These are phyloP conservation scores for Stromatinia cepivora DNA, from an alignment of 2,329 filamentous ascomycete species.

Conservation along the genomic window DNA sequence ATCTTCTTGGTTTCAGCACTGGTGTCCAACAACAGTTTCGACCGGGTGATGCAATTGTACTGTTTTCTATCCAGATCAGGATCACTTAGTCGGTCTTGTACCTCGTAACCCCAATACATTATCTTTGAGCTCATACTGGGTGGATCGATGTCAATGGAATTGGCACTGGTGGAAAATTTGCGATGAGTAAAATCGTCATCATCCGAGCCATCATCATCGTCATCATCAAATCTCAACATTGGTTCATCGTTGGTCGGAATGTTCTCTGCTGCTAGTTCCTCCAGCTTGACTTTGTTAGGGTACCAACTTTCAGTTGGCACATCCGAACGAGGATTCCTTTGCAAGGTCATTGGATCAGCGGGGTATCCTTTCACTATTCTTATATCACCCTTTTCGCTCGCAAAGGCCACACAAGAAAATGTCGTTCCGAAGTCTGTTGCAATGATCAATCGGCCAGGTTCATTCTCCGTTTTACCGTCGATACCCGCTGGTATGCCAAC, in stretches of 20 bases:
- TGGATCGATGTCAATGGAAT: not conserved
- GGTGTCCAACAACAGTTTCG: slow-evolving; percentile 29
- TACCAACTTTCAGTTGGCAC: slow-evolving; percentile 30
- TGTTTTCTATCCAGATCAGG: slow-evolving; percentile 20
- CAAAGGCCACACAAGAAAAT: slow-evolving; percentile 29
- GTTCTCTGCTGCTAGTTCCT: not conserved
- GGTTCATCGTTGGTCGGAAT: not conserved
- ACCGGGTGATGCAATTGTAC: slow-evolving; percentile 24
- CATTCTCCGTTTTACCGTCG: slow-evolving; percentile 4
- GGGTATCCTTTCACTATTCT: slow-evolving; percentile 25
- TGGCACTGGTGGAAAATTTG: not conserved
- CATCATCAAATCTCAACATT: not conserved
- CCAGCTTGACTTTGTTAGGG: slow-evolving; percentile 17
- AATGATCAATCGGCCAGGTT: slow-evolving; percentile 23
- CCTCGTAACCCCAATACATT: slow-evolving; percentile 27
- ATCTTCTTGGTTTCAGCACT: slow-evolving; percentile 25
- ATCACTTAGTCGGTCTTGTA: slow-evolving; percentile 19
- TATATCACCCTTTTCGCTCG: slow-evolving; percentile 12
- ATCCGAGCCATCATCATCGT: not conserved
- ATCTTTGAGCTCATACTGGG: not conserved
- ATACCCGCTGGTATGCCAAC: slow-evolving; percentile 3
- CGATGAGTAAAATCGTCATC: too few species aligned
- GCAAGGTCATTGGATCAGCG: slow-evolving; percentile 21
- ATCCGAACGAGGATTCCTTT: slow-evolving; percentile 17
- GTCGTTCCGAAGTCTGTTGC: slow-evolving; percentile 30